Evolutionary conservation across 164 flowering plant genomes (phyloP), one percentile per base, ranked within the genome.

Genomic region (Magnolia changhungtana): DNA sequence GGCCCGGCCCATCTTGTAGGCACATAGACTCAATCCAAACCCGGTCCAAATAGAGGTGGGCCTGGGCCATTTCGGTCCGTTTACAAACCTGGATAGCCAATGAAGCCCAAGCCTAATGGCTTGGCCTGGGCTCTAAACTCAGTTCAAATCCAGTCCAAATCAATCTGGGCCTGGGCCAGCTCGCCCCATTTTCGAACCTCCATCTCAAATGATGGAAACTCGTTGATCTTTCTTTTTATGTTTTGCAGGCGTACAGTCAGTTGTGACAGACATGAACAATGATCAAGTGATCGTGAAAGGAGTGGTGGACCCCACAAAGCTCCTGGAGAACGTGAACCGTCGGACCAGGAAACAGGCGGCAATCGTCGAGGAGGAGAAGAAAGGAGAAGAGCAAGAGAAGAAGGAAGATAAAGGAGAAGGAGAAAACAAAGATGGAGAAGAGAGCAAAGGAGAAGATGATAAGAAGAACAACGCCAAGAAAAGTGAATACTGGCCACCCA

Each of bases 221-320:
- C 45, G 45, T 45, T 8, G 7, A 21, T 10, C 8, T 45, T 4
- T 59, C 66, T 69, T 69, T 49, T 6, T 20, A 19, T 64, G n/a
- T 64, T 50, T 24, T 72, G 75, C 88, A 95, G 97, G 95, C 51
- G 96, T 95, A 4, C 94, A 95, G 71, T 86, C 88, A 0, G 98
- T 89, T 29, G 86, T 78, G 69, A 83, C 98, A 9, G 88, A 95
- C 66, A 21, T 90, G 3, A 76, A 52, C 13, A 92, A 75, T 14
- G 83, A 80, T 69, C 85, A 87, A 67, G 91, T 90, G 37, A 81
- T 69, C 0, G 97, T 95, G 74, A 93, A 88, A 80, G 97, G 98
- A 0, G 81, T 89, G 0, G 18, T 95, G 1, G 93, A 91, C 67
- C 93, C 93, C 11, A 71, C 78, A 10, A 87, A 83, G 84, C 85